phyloP scores from a whole-genome alignment of 257 asterid genomes.

The Avicennia marina region DNA sequence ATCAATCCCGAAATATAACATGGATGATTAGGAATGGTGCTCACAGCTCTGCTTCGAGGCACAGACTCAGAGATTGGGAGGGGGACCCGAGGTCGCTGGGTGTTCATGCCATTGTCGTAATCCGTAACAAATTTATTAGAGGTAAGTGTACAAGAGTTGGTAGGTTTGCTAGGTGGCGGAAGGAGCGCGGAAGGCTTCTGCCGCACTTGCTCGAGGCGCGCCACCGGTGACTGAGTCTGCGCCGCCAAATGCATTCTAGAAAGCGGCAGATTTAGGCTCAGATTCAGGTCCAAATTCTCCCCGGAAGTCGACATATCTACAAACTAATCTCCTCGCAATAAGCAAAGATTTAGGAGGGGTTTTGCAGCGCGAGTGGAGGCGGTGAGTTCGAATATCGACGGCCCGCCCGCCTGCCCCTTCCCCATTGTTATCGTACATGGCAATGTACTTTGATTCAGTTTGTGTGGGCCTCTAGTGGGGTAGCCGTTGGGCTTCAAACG shows the following conservation, averaged over 20 bases:
- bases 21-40: background rate
- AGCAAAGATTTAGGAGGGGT: background rate
- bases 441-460: background rate
- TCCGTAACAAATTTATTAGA: conserved; percentile 3
- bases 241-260: conserved; percentile 28
- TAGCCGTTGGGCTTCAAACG: background rate
- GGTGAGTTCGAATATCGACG: conserved; percentile 35
- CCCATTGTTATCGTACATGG: background rate
- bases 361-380: conserved; percentile 38
- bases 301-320: conserved; percentile 32
- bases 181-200: conserved; percentile 8
- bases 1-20: background rate
- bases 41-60: conserved; percentile 24
- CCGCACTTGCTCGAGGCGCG: conserved; percentile 8
- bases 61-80: conserved; percentile 7
- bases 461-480: background rate
- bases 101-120: background rate
- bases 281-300: conserved; percentile 43
- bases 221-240: conserved; percentile 16
- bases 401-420: conserved; percentile 23
- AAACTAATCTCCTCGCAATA: background rate
- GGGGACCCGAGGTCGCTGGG: background rate
- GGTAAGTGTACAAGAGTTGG: background rate
- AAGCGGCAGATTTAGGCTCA: conserved; percentile 32
- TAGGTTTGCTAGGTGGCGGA: conserved; percentile 17